Evolutionary conservation across 768 basidiomycete genomes (phyloP).

Genomic region (Lactifluus subvellereus): DNA sequence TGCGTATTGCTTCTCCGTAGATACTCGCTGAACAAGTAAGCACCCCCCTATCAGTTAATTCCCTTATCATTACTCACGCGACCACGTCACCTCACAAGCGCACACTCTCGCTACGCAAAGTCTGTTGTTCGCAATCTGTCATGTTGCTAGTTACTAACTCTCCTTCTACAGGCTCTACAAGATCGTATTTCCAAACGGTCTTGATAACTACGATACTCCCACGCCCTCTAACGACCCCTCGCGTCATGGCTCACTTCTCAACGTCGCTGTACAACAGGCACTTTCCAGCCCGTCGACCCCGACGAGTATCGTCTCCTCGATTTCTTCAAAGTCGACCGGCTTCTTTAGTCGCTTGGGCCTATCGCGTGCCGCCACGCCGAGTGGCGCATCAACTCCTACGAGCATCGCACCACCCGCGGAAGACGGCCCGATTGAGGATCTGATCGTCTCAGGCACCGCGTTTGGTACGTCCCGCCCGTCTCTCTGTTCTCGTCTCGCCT

Average conservation of each 20-base stretch:
- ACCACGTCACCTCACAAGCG: slow-evolving; percentile 33
- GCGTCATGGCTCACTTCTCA: slow-evolving; percentile 32
- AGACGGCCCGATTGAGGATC: slow-evolving; percentile 61
- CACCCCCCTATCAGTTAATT: not conserved
- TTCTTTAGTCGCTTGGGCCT: slow-evolving; percentile 30
- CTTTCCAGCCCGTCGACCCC: slow-evolving; percentile 25
- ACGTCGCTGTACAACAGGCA: slow-evolving; percentile 3
- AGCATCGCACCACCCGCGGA: slow-evolving; percentile 10
- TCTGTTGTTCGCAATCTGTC: slow-evolving; percentile 28
- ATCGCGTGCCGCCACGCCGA: slow-evolving; percentile 25
- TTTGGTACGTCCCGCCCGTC: slow-evolving; percentile 46
- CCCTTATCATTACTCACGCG: not conserved
- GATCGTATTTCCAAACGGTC: slow-evolving; percentile 56
- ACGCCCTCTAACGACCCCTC: slow-evolving; percentile 34
- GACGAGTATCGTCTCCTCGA: slow-evolving; percentile 8
- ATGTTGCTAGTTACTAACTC: not conserved
- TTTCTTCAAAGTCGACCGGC: slow-evolving; percentile 16
- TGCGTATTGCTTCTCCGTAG: slow-evolving; percentile 26
- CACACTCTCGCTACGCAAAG: slow-evolving; percentile 73
- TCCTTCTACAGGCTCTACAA: slow-evolving; percentile 48
- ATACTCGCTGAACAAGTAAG: slow-evolving; percentile 51
- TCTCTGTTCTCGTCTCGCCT: not conserved
- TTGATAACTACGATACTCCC: slow-evolving; percentile 42
- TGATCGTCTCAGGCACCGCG: slow-evolving; percentile 69
- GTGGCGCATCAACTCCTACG: slow-evolving; percentile 15